A percentile compares a stretch with the other conserved stretches of the same genome.
phyloP scores from a whole-genome alignment of 176 grass and related monocot species.

The Triticum timopheevii region DNA sequence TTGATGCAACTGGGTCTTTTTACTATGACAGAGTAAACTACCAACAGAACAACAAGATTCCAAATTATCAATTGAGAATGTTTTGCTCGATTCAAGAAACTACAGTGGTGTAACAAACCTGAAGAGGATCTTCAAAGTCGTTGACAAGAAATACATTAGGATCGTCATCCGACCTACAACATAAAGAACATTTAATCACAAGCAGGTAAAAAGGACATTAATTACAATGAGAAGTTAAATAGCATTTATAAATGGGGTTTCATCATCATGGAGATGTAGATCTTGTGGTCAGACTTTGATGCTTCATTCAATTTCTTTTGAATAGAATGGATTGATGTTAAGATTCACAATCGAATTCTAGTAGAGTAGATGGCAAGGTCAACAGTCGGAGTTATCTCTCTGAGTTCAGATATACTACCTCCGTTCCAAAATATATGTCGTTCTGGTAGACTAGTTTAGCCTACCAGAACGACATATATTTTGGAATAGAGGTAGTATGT shows the following conservation, averaged over 20 bases:
- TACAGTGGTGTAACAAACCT: slow-evolving; percentile 56
- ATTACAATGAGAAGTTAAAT: neutral
- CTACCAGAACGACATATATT: too few species aligned
- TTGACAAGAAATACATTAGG: slow-evolving; percentile 99
- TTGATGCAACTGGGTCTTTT: neutral
- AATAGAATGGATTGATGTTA: slow-evolving; percentile 10
- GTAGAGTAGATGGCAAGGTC: slow-evolving; percentile 4
- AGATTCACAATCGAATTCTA: slow-evolving; percentile 9
- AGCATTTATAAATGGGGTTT: neutral
- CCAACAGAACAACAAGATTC: slow-evolving; percentile 11
- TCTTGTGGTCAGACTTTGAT: neutral
- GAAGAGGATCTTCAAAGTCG: slow-evolving; percentile 95
- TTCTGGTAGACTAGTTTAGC: too few species aligned
- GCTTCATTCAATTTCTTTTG: neutral
- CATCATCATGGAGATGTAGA: neutral
- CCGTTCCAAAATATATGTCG: too few species aligned
- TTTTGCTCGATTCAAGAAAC: slow-evolving; percentile 4
- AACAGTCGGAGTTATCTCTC: neutral
- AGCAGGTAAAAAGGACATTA: neutral
- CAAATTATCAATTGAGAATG: slow-evolving; percentile 2
- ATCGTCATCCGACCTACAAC: slow-evolving; percentile 76
- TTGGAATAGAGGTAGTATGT: neutral
- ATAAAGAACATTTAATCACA: slow-evolving; percentile 40
- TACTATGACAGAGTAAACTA: neutral
- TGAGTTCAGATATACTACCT: neutral